These are phyloP conservation scores for Phytophthora palmivora DNA, from an alignment of 352 stramenopile genomes.

Conservation along the genomic window DNA sequence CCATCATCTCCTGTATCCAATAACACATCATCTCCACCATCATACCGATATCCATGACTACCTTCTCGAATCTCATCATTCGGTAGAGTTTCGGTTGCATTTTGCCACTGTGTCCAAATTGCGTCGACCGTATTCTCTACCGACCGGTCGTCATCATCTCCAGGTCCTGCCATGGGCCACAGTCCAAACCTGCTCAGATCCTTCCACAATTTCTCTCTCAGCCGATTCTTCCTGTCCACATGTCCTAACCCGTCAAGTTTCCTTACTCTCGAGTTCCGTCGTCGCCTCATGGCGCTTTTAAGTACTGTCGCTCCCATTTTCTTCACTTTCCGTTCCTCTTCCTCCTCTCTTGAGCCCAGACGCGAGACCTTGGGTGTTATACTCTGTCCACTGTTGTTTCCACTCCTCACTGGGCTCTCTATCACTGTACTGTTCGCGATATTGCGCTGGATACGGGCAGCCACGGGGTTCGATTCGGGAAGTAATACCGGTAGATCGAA, in stretches of 20 bases:
- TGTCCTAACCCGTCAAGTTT: constrained; percentile 40
- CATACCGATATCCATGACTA: constrained; percentile 6
- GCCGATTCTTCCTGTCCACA: constrained; percentile 29
- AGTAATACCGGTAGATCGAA: constrained; percentile 74
- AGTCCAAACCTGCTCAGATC: constrained; percentile 66
- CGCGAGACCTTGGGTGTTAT: constrained; percentile 56
- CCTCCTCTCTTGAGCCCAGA: constrained; percentile 31
- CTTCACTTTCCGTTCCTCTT: constrained; percentile 25
- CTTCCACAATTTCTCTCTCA: constrained; percentile 62
- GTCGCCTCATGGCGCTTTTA: constrained; percentile 28
- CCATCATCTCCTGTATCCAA: constrained; percentile 13
- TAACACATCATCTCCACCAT: constrained; percentile 6
- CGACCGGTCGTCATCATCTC: constrained; percentile 27
- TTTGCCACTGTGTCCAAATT: constrained; percentile 68
- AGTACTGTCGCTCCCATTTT: constrained; percentile 15
- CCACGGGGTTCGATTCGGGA: constrained; percentile 47
- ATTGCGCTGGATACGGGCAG: constrained; percentile 52
- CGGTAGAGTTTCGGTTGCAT: background rate
- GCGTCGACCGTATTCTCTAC: constrained; percentile 58
- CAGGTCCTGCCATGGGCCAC: constrained; percentile 45
- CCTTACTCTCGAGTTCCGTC: constrained; percentile 39
- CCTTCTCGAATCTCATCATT: background rate
- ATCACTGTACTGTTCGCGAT: background rate
- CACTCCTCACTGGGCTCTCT: background rate
- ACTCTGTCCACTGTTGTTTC: background rate